A percentile compares a stretch with the other conserved stretches of the same genome.
Evolutionary conservation across 441 rosid species (phyloP).

Genomic region (Eugenia klotzschiana): DNA sequence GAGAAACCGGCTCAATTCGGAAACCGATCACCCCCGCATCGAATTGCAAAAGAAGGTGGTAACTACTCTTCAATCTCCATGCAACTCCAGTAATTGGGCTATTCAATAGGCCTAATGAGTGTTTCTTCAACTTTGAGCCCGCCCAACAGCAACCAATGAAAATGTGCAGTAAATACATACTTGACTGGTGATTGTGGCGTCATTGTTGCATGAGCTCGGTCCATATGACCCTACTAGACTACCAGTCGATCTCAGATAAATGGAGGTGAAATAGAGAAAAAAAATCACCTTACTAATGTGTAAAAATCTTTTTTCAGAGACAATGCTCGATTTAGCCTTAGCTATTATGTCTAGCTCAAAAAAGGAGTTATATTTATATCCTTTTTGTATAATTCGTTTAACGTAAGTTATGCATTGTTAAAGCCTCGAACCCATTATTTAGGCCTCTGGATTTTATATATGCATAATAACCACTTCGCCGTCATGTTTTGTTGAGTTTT

Average conservation of each 20-base stretch:
- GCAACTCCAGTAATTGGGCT: background rate
- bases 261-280: no score
- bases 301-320: no score
- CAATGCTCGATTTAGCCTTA: background rate
- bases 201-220: background rate
- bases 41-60: background rate
- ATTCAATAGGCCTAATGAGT: background rate
- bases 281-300: no score
- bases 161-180: background rate
- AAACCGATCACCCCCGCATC: no score
- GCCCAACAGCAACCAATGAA: background rate
- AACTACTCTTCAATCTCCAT: background rate
- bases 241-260: background rate
- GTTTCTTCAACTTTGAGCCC: background rate
- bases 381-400: background rate
- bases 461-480: background rate
- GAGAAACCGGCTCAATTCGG: no score
- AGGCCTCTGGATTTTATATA: background rate
- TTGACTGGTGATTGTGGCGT: background rate
- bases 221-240: background rate
- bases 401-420: fast-evolving
- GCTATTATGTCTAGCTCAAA: background rate
- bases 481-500: background rate
- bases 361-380: background rate
- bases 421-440: background rate